Percentiles rank a stretch among this genome's conserved stretches.
Evolutionary conservation across 2,329 filamentous ascomycete genomes (phyloP).

Genomic region (Verticillium zaregamsianum): DNA sequence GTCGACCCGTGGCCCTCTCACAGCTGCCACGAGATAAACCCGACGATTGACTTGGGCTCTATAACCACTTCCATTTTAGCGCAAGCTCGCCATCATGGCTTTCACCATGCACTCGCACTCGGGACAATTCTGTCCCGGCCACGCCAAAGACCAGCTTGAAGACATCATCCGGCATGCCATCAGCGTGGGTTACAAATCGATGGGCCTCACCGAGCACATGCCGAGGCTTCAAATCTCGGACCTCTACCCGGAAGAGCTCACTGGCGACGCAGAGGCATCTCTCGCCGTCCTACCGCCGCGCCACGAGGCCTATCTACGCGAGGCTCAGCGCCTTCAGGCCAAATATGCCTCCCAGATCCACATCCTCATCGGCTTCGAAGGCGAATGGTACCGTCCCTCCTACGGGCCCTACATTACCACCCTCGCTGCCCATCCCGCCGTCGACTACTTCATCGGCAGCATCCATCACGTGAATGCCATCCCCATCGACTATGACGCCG

Average conservation of each 20-base stretch:
- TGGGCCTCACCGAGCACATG: slow-evolving; percentile 94
- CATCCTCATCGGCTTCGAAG: slow-evolving; percentile 86
- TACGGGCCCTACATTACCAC: slow-evolving; percentile 52
- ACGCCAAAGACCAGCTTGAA: slow-evolving; percentile 82
- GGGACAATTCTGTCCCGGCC: slow-evolving; percentile 89
- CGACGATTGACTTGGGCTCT: too few relatives aligned
- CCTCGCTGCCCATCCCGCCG: slow-evolving; percentile 54
- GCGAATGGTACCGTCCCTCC: slow-evolving; percentile 80
- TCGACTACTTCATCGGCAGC: slow-evolving; percentile 91
- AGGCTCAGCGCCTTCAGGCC: slow-evolving; percentile 68
- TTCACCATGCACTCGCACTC: slow-evolving; percentile 98
- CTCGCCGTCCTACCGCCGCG: slow-evolving; percentile 46
- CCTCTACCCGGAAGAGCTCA: slow-evolving; percentile 85
- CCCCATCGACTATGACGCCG: slow-evolving; percentile 81
- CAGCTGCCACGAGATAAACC: too few relatives aligned
- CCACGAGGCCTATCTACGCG: slow-evolving; percentile 68
- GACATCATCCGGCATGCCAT: slow-evolving; percentile 79
- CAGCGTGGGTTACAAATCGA: slow-evolving; percentile 70
- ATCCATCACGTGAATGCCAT: slow-evolving; percentile 84
- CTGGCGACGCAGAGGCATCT: slow-evolving; percentile 41
- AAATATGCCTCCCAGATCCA: slow-evolving; percentile 69
- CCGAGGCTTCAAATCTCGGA: slow-evolving; percentile 70
- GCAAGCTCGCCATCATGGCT: slow-evolving; percentile 58
- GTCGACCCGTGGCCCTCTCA: too few relatives aligned
- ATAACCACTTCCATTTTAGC: neutral